Conservation (phyloP, 352 stramenopile genomes). For the Phytopythium aichiense region DNA sequence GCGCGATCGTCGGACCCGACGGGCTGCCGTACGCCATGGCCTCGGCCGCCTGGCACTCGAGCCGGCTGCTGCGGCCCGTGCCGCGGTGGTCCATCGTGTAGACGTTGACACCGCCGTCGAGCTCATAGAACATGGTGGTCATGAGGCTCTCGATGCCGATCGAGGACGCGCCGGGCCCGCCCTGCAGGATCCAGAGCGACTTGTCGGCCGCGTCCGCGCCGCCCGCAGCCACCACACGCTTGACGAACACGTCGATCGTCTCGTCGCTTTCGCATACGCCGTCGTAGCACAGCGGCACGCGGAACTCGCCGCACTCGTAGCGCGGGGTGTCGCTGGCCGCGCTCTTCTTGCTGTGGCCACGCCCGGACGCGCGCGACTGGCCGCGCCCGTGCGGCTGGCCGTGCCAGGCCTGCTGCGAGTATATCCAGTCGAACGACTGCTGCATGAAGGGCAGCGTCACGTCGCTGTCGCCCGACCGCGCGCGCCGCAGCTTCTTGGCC, state of each 20-base stretch:
- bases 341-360: constrained; percentile 7
- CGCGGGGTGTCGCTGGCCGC: constrained; percentile 7
- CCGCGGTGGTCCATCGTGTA: constrained; percentile 73
- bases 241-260: constrained; percentile 55
- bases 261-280: constrained; percentile 56
- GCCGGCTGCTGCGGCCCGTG: constrained; percentile 49
- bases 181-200: constrained; percentile 67
- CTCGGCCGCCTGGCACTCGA: constrained; percentile 50
- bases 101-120: constrained; percentile 47
- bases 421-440: constrained; percentile 35
- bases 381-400: constrained; percentile 1
- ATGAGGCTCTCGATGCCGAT: constrained; percentile 67
- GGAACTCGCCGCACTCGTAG: constrained; percentile 62
- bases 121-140: constrained; percentile 44
- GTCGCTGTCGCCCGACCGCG: constrained; percentile 1
- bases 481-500: constrained; percentile 5
- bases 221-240: constrained; percentile 30
- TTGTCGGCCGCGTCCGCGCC: constrained; percentile 19
- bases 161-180: constrained; percentile 62
- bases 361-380: not conserved
- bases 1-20: constrained; percentile 35
- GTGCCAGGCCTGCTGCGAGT: constrained; percentile 22
- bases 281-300: constrained; percentile 69
- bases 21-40: constrained; percentile 48
- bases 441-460: constrained; percentile 25